phyloP scores from a whole-genome alignment of 306 rosid species.

The Gastrolobium bilobum region DNA sequence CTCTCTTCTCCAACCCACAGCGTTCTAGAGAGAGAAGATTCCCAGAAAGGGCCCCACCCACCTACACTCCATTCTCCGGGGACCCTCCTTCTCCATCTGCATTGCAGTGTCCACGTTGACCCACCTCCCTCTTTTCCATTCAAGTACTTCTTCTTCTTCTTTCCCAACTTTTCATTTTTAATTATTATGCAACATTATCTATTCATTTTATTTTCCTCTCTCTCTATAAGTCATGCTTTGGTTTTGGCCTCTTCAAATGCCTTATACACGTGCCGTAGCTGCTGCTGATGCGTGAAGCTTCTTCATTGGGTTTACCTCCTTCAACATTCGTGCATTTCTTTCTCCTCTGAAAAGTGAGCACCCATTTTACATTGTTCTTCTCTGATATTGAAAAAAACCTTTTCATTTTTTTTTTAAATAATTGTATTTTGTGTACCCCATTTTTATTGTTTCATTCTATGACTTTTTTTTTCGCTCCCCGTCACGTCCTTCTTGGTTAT shows the following conservation, averaged over 20 bases:
- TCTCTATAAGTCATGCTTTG: neutral
- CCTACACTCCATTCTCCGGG: constrained; percentile 47
- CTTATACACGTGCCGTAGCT: neutral
- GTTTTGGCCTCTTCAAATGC: constrained; percentile 21
- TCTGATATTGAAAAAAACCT: too few species aligned
- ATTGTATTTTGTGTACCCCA: neutral
- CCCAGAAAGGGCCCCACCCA: constrained; percentile 12
- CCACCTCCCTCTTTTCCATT: neutral
- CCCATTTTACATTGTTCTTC: neutral
- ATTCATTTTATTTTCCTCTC: neutral
- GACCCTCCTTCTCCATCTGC: neutral
- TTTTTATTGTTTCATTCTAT: neutral
- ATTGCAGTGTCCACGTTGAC: neutral
- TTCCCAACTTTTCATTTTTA: neutral
- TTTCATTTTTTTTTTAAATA: too few species aligned
- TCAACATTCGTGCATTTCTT: constrained; percentile 4
- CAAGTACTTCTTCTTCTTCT: neutral
- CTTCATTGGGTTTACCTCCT: neutral
- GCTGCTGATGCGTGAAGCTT: neutral
- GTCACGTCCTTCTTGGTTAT: neutral
- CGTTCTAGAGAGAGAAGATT: constrained; percentile 9
- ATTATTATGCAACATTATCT: too few species aligned
- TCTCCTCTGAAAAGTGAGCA: constrained; percentile 2
- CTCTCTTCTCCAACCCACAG: neutral
- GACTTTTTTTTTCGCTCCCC: neutral